Base-by-base conservation (phyloP, 176 grass and related monocot genomes). In the Carex parvula region DNA sequence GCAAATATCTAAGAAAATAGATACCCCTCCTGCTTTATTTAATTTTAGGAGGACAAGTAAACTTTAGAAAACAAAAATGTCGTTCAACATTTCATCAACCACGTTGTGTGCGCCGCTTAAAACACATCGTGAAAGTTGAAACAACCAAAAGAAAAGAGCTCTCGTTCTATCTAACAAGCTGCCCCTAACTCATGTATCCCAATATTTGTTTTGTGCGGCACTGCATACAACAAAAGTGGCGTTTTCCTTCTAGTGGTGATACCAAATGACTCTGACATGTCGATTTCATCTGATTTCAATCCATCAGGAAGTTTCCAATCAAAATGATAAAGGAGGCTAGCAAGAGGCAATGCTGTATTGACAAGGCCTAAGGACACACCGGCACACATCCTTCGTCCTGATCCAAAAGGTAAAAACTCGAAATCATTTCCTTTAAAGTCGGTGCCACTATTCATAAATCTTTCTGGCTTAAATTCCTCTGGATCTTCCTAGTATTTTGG, bases 351-450 rank as follows among this genome's bases (percentile, higher is more conserved):
- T 58, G 79, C 87, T 12, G 83, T 11, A 17, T 21, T 79, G 5
- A 13, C 24, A 5, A 64, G 16, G 2, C n/a, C 90, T 4, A 92
- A 80, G 14, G 41, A 14, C 37, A 86, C 21, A 5, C 79, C 87
- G 1, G 74, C 6, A 44, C 90, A 89, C 2, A 86, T 88, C 65
- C 90, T 91, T 9, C 80, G 54, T 3, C 90, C 90, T 3, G 70
- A 63, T 13, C 90, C 87, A 76, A 89, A 92, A 0, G 84, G 84
- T 4, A 89, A 0, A 18, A 84, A 82, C 33, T 88, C 90, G 1
- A 87, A 87, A 12, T 82, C 58, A 0, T 15, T 16, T 0, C 87
- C 84, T 59, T 79, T 83, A 30, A 86, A 84, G 55, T 92, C 88
- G 0, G 33, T 3, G 0, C 3, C 17, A 30, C 56, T 79, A 13